These are phyloP conservation scores for Zygosaccharomyces gambellarensis DNA, from an alignment of 805 yeast genomes.

Conservation along the genomic window DNA sequence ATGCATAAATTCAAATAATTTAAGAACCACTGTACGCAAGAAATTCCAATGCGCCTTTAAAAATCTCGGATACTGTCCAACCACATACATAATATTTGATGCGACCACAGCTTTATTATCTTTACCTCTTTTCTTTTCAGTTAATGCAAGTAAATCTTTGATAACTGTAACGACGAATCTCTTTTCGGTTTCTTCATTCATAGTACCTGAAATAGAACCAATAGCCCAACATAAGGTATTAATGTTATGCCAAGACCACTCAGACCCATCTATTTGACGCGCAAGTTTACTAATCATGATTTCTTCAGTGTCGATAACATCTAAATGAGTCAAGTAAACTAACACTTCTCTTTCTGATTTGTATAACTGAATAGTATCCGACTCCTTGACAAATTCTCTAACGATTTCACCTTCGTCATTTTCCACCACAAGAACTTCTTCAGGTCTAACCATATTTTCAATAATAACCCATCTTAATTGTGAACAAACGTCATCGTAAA, in stretches of 20 bases:
- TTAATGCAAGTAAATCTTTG: slow-evolving; percentile 82
- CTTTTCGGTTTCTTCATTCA: slow-evolving; percentile 97
- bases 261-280: slow-evolving; percentile 89
- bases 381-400: slow-evolving; percentile 92
- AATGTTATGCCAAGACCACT: slow-evolving; percentile 99
- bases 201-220: slow-evolving; percentile 97
- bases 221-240: slow-evolving; percentile 99
- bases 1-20: slow-evolving; percentile 97
- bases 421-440: slow-evolving; percentile 93
- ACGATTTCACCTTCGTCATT: slow-evolving; percentile 99
- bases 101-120: slow-evolving; percentile 99
- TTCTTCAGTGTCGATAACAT: slow-evolving; percentile 87
- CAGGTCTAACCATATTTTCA: slow-evolving; percentile 97
- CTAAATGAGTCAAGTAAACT: slow-evolving; percentile 91
- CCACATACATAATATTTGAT: slow-evolving; percentile 98
- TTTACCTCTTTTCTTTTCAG: slow-evolving; percentile 95
- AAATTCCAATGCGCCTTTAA: slow-evolving; percentile 98
- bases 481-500: slow-evolving; percentile 72
- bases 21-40: slow-evolving; percentile 89
- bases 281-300: slow-evolving; percentile 91
- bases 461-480: slow-evolving; percentile 87
- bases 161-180: slow-evolving; percentile 89
- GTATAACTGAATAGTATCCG: slow-evolving; percentile 93
- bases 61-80: slow-evolving; percentile 97
- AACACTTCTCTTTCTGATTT: slow-evolving; percentile 93